These are phyloP conservation scores for Sesbania bispinosa DNA, from an alignment of 306 rosid genomes.

Conservation along the genomic window DNA sequence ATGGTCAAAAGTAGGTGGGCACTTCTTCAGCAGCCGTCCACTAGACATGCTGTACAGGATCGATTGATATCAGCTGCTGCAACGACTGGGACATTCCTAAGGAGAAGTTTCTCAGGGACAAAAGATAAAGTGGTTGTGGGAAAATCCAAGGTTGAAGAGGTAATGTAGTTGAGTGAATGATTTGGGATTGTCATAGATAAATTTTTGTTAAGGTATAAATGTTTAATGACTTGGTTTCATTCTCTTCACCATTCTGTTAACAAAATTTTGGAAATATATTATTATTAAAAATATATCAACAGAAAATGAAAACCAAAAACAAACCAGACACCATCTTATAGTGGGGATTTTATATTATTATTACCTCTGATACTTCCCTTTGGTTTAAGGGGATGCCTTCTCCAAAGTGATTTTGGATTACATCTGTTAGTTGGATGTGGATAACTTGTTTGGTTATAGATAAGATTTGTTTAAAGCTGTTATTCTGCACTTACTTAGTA, in stretches of 20 bases:
- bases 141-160: constrained; percentile 94
- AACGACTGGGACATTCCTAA: constrained; percentile 71
- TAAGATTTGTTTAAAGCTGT: neutral
- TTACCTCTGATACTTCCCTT: neutral
- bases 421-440: neutral
- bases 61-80: constrained; percentile 88
- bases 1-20: constrained; percentile 87
- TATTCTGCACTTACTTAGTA: neutral
- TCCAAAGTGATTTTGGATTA: constrained; percentile 5
- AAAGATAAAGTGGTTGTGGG: constrained; percentile 87
- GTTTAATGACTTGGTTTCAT: neutral
- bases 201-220: neutral
- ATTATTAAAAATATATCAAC: neutral
- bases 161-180: constrained; percentile 27
- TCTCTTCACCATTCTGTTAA: neutral
- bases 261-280: no score
- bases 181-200: neutral
- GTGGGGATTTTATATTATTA: neutral
- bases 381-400: neutral
- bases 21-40: constrained; percentile 79
- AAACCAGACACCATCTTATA: neutral
- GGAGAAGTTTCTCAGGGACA: constrained; percentile 73
- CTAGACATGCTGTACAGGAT: constrained; percentile 89
- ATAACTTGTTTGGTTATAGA: neutral
- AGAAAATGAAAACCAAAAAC: neutral